Evolutionary conservation across 257 asterid species (phyloP).

Genomic region (Nicotiana benthamiana): DNA sequence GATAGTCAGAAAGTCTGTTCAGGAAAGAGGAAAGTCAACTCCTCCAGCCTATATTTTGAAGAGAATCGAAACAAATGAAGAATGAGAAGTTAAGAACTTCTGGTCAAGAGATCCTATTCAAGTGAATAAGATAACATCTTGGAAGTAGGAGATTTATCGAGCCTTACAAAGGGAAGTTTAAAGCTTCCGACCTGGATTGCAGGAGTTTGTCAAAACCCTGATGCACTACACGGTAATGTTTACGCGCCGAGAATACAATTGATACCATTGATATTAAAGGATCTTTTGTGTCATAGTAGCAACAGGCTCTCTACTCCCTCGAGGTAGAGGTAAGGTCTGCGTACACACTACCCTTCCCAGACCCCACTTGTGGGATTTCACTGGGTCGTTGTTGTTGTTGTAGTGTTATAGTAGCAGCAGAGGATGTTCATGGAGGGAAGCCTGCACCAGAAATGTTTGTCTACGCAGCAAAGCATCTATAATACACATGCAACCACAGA

Average conservation of each 20-base stretch:
- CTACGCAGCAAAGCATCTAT: constrained; percentile 67
- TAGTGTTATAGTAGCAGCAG: constrained; percentile 64
- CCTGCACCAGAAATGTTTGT: constrained; percentile 84
- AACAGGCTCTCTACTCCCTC: constrained; percentile 20
- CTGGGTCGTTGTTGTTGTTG: too few relatives aligned
- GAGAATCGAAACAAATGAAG: constrained; percentile 76
- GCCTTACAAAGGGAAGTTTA: constrained; percentile 63
- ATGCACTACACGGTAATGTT: constrained; percentile 69
- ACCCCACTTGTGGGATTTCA: too few relatives aligned
- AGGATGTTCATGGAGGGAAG: constrained; percentile 79
- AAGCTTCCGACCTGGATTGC: constrained; percentile 63
- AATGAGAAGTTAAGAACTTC: constrained; percentile 80
- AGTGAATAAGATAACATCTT: constrained; percentile 40
- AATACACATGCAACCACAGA: constrained; percentile 23
- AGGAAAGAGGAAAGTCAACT: constrained; percentile 67
- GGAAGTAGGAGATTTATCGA: constrained; percentile 74
- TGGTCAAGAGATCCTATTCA: constrained; percentile 78
- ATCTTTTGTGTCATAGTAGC: constrained; percentile 61
- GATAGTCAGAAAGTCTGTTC: background rate
- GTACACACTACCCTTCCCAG: too few relatives aligned
- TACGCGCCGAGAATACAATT: constrained; percentile 56
- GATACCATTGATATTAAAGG: constrained; percentile 52
- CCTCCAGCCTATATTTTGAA: constrained; percentile 68
- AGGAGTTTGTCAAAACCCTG: constrained; percentile 54
- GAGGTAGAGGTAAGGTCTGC: too few relatives aligned